Evolutionary conservation across 2,329 filamentous ascomycete species (phyloP), one percentile per base, ranked within the genome.

Genomic region (Colletotrichum sp.): DNA sequence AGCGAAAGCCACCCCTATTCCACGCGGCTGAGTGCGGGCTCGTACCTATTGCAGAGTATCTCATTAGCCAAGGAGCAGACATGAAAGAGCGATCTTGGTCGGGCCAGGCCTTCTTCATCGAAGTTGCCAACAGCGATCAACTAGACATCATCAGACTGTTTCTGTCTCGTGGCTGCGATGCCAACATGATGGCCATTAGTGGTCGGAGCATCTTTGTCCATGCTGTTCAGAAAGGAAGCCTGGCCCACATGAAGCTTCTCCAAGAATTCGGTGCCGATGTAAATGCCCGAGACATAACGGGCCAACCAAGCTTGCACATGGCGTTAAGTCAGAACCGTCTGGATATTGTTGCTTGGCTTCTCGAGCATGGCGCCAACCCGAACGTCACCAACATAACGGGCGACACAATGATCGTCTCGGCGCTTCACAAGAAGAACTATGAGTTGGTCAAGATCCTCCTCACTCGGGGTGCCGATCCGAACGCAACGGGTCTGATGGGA

Each of bases 81-180:
- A 52, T 71, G 62, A 76, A 75, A 8, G 77, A 75, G 44, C 60
- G 77, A 7, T 72, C 70, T 7, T 74, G 68, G 34, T 66, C 72
- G n/a, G 72, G 72, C 9, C 71, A 77, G 57, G 57, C 75, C 7
- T 77, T 57, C 48, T 71, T 77, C 65, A 34, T 78, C 34, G 77
- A 77, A 16, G 71, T 77, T 6, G 76, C 68, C n/a, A 68, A 66
- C 24, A 72, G 65, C 39, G 74, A 68, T n/a, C 59, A 67, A 2
- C 62, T 78, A 28, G 71, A 77, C 15, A 71, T 76, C 32, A 62
- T 81, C 44, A 72, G 71, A 18, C 68, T 81, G 24, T 77, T 85
- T 65, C 78, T 84, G 13, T 77, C 81, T 13, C 79, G 78, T 32
- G 86, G 87, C 8, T 87, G 87, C n/a, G 80, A 82, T 7, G 69